Percentiles rank a stretch among this genome's conserved stretches.
These are phyloP conservation scores for Lecanicillium sp. DNA, from an alignment of 2,329 filamentous ascomycete genomes.

Conservation along the genomic window DNA sequence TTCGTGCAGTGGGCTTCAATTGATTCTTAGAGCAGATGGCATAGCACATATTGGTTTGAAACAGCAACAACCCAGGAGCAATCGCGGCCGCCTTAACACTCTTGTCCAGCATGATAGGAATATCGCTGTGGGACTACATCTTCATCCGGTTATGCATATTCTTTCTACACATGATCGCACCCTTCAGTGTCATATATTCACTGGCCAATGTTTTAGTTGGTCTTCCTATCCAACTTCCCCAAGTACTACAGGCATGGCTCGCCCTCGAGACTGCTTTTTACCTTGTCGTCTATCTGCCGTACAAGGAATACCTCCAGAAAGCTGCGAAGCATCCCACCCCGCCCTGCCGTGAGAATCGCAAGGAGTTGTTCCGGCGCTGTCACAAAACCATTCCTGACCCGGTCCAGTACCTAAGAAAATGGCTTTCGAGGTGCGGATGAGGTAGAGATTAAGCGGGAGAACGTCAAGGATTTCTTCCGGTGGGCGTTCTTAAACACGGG, in stretches of 20 bases:
- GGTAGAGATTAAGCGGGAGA: conserved; percentile 47
- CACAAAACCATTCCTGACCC: conserved; percentile 42
- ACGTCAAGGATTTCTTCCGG: conserved; percentile 51
- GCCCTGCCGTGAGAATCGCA: conserved; percentile 34
- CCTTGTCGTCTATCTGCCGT: conserved; percentile 42
- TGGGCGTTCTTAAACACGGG: conserved; percentile 50
- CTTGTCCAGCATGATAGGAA: conserved; percentile 8
- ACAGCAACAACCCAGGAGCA: background rate
- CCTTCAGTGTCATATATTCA: conserved; percentile 38
- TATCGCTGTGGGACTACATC: conserved; percentile 16
- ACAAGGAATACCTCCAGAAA: conserved; percentile 39
- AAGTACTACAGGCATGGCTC: conserved; percentile 32
- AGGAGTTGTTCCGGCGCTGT: conserved; percentile 41
- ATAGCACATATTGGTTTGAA: background rate
- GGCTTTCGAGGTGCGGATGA: conserved; percentile 48
- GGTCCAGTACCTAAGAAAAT: conserved; percentile 43
- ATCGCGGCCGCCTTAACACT: background rate
- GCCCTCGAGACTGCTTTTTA: conserved; percentile 47
- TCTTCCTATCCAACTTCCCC: conserved; percentile 18
- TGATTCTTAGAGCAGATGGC: background rate
- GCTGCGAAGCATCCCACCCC: conserved; percentile 40
- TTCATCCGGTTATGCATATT: conserved; percentile 39
- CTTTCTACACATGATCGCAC: conserved; percentile 38
- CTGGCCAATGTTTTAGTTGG: conserved; percentile 18
- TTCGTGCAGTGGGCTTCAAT: background rate